Base-by-base conservation (phyloP, 2,329 filamentous ascomycete species). In the Macrophomina tecta region DNA sequence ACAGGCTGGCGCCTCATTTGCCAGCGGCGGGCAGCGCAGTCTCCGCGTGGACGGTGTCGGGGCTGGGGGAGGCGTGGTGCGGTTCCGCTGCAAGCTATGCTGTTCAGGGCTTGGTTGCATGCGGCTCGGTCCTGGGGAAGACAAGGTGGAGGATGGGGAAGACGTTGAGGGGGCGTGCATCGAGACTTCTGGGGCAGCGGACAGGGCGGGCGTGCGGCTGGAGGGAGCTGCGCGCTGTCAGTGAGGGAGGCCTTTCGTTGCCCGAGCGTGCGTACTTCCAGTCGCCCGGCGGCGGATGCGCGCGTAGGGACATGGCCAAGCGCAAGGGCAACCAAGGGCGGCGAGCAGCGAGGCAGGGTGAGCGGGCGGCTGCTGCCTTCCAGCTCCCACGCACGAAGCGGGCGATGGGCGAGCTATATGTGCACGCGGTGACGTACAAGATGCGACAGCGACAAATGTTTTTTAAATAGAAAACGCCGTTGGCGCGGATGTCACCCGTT, bases 21-120 rank as follows among this genome's bases (percentile, higher is more conserved):
- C 40, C 51, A 28, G 32, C 12, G 58, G 58, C 45, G 58, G 40
- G 28, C 56, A 40, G 42, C 16, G 11, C n/a, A 16, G 18, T 23
- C 23, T 30, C 23, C n/a, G n/a, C 52, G 52, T 53, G 28, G 49
- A 18, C 42, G 42, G 42, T 16, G 42, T 45, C 42, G 11, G 42
- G 12, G 42, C 42, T 9, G 32, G 52, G 34, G 16, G 28, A 7
- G 56, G 56, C 58, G 58, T 62, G 42, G 58, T 62, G 58, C 58
- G 58, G 58, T 62, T 62, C 58, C 58, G 58, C 58, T 62, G 45
- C 58, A 62, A n/a, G 45, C 58, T 45, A 62, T 62, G 18, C 58
- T 45, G 11, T 5, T 45, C 32, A 45, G 14, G 58, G 58, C 58
- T 49, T 36, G 45, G 58, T 18, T 34, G 30, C 42, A 36, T 32